phyloP scores from a whole-genome alignment of 169 alveolate species.

The Perkinsus marinus region DNA sequence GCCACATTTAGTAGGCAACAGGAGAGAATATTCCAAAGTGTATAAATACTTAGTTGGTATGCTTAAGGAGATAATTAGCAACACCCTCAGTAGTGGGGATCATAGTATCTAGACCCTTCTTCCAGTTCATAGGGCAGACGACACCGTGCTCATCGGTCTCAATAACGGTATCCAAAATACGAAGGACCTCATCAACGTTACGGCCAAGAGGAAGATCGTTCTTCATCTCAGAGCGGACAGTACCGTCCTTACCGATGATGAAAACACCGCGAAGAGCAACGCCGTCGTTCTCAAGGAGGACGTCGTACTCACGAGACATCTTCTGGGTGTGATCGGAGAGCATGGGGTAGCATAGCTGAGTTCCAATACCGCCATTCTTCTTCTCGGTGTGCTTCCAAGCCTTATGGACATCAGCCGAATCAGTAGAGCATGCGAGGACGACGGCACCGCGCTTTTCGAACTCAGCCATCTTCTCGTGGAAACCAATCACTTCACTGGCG shows the following conservation, averaged over 20 bases:
- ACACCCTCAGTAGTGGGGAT: constrained; percentile 83
- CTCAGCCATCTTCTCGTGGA: constrained; percentile 74
- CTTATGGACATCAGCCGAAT: constrained; percentile 85
- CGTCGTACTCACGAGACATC: constrained; percentile 79
- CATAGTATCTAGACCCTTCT: constrained; percentile 88
- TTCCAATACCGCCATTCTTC: background rate
- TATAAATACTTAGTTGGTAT: background rate
- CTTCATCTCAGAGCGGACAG: constrained; percentile 81
- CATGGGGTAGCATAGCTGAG: constrained; percentile 64
- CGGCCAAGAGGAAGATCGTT: constrained; percentile 98
- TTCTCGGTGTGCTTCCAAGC: constrained; percentile 78
- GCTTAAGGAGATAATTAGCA: constrained; percentile 35
- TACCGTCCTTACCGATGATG: constrained; percentile 89
- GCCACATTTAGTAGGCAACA: background rate
- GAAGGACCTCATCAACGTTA: constrained; percentile 82
- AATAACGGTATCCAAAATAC: constrained; percentile 90
- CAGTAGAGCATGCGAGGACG: constrained; percentile 86
- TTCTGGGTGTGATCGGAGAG: constrained; percentile 74
- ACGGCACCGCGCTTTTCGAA: constrained; percentile 72
- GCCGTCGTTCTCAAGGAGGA: constrained; percentile 77
- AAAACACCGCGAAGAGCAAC: constrained; percentile 92
- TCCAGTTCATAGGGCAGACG: constrained; percentile 98
- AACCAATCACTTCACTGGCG: constrained; percentile 96
- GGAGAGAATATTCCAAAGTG: background rate
- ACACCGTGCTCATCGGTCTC: constrained; percentile 90